phyloP scores from a whole-genome alignment of 148 eudicot genomes.

The Polygonum aviculare region DNA sequence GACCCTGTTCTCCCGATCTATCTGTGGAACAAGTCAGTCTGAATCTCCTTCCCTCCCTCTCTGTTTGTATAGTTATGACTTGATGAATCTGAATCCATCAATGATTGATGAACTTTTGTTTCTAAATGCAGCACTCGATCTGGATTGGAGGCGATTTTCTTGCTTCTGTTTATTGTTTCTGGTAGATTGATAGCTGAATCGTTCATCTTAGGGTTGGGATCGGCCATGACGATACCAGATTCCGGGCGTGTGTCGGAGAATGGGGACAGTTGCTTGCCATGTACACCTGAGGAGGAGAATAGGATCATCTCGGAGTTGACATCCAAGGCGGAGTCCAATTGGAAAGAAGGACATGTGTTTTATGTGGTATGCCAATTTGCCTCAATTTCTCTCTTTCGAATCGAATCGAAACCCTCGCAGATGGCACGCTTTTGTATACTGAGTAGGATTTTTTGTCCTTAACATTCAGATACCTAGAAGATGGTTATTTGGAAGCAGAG shows the following conservation, averaged over 20 bases:
- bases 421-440: too few species aligned
- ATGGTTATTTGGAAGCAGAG: conserved; percentile 15
- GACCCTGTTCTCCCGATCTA: neutral
- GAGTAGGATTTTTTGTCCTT: conserved; percentile 67
- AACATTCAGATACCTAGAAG: conserved; percentile 60
- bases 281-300: conserved; percentile 53
- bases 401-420: too few species aligned
- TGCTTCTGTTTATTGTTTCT: neutral
- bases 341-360: conserved; percentile 58
- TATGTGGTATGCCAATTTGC: conserved; percentile 22
- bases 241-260: conserved; percentile 33
- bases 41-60: neutral
- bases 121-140: conserved; percentile 4
- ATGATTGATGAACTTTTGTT: neutral
- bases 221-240: conserved; percentile 52
- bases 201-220: conserved; percentile 11
- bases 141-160: neutral
- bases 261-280: conserved; percentile 37
- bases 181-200: neutral
- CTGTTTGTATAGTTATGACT: neutral
- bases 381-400: too few species aligned
- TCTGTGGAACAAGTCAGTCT: neutral
- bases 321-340: conserved; percentile 47
- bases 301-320: conserved; percentile 40
- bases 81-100: neutral